Percentiles rank a stretch among this genome's conserved stretches.
phyloP scores from a whole-genome alignment of 129 eudicot genomes.

The Silybum marianum region DNA sequence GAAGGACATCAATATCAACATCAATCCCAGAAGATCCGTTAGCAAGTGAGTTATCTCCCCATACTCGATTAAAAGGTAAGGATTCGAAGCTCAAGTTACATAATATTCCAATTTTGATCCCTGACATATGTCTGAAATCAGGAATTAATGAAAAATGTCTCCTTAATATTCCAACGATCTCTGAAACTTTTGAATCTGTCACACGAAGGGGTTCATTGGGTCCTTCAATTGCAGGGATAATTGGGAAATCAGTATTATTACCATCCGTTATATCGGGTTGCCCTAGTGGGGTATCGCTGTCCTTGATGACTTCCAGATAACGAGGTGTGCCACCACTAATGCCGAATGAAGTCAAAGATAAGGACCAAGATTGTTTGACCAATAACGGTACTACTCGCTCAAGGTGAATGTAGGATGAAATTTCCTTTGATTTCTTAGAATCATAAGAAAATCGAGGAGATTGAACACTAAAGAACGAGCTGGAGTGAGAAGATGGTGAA shows the following conservation, averaged over 20 bases:
- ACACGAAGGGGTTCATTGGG: conserved; percentile 79
- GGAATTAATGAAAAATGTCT: conserved; percentile 77
- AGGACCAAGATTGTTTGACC: conserved; percentile 94
- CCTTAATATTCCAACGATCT: conserved; percentile 68
- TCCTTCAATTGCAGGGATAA: conserved; percentile 43
- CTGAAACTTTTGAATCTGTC: conserved; percentile 87
- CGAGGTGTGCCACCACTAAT: conserved; percentile 24
- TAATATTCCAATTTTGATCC: conserved; percentile 70
- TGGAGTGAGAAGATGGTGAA: conserved; percentile 67
- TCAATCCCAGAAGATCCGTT: conserved; percentile 42
- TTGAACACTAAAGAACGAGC: conserved; percentile 60
- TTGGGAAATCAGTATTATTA: conserved; percentile 21
- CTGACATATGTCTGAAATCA: conserved; percentile 76
- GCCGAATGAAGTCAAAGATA: conserved; percentile 62
- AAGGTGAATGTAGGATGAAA: conserved; percentile 76
- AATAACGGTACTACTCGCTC: conserved; percentile 69
- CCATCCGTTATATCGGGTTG: conserved; percentile 40
- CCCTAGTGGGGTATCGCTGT: conserved; percentile 45
- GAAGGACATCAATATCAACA: conserved; percentile 48
- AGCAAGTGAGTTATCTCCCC: conserved; percentile 36
- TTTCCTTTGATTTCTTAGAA: conserved; percentile 53
- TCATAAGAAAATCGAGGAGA: conserved; percentile 57
- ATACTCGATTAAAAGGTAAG: conserved; percentile 49
- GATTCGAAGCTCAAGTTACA: conserved; percentile 78
- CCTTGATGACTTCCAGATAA: conserved; percentile 58